phyloP scores from a whole-genome alignment of 2,329 filamentous ascomycete genomes.

The Cladophialophora bantiana region DNA sequence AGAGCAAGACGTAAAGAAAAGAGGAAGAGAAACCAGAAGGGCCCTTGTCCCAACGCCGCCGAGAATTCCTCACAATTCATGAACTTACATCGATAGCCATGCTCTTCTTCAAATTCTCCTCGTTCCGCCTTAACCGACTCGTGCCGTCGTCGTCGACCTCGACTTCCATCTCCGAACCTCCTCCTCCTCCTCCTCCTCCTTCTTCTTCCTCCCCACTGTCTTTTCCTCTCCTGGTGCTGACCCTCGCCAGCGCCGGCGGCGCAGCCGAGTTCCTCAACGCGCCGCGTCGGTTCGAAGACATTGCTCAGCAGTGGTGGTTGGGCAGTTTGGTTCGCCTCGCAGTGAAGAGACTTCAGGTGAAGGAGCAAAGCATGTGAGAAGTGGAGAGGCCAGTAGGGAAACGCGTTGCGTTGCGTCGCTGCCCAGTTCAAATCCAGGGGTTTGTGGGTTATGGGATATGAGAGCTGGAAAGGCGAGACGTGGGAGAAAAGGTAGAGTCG shows the following conservation, averaged over 20 bases:
- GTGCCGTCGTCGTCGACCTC: conserved; percentile 9
- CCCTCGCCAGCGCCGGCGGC: background rate
- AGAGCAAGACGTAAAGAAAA: no score
- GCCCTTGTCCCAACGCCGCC: background rate
- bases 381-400: no score
- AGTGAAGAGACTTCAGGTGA: background rate
- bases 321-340: no score
- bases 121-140: conserved; percentile 6
- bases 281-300: background rate
- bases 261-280: background rate
- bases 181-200: no score
- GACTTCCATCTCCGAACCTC: background rate
- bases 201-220: conserved; percentile 8
- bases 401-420: no score
- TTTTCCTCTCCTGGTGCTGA: background rate
- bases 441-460: no score
- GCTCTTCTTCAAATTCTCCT: conserved; percentile 24
- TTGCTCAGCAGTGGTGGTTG: background rate
- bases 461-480: no score
- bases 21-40: no score
- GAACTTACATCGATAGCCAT: conserved; percentile 34
- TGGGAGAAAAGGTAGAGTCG: no score
- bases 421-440: no score
- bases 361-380: background rate
- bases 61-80: background rate